Base-by-base conservation (phyloP, 371 early-diverging fungal species). In the Chytridiales sp. region DNA sequence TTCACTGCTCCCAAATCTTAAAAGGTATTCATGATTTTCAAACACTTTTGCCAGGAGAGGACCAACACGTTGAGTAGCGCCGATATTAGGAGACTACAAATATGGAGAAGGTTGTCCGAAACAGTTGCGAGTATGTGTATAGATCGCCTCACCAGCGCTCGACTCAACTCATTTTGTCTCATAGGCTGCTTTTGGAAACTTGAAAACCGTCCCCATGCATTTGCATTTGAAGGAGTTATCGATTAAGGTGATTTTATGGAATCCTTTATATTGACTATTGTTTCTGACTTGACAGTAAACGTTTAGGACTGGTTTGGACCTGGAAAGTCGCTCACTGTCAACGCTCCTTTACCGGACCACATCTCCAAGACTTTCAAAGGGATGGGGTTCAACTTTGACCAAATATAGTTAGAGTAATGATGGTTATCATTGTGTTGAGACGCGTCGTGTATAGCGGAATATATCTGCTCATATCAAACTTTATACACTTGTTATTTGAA, bases 31-130 rank as follows among this genome's bases (percentile, higher is more conserved):
- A 13, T 29, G 4, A 29, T 2, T 17, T 43, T 46, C 22, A 22
- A n/a, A 46, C 17, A 11, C 19, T 24, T 24, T 48, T 26, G 4
- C 51, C 24, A 34, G n/a, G n/a, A n/a, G n/a, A n/a, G n/a, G n/a
- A 48, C 27, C 22, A 17, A 17, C 13, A 15, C n/a, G 43, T 5
- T 35, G 44, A 30, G 4, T 29, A 64, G 63, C 67, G 4, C 76
- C 80, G 0, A 75, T 85, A 2, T 44, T 83, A 1, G 82, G 83
- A 17, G 86, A 85, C 56, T 50, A 67, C 59, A 83, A 75, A 50
- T 85, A 84, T 61, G 72, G 74, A 2, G 24, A 30, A 1, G 74
- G 75, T 21, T 60, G 56, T 41, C 54, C 69, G 15, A 62, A 68
- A 41, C 39, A 57, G n/a, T 44, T 73, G 13, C 44, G 60, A 61